Evolutionary conservation across 345 rosid genomes (phyloP).

Genomic region (Salix purpurea): DNA sequence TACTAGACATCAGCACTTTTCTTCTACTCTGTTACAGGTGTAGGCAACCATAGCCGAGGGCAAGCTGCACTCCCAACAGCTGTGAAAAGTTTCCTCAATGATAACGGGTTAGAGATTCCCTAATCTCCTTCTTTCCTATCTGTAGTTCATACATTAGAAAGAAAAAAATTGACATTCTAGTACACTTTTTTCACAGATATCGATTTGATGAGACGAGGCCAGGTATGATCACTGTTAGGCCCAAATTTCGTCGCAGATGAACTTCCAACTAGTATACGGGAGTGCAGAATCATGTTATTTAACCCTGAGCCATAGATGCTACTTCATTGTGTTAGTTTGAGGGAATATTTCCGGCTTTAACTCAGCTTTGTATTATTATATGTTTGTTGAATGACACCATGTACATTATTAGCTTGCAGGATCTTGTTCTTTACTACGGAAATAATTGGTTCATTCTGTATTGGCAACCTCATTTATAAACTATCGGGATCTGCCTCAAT

Average conservation of each 20-base stretch:
- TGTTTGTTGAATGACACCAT: no score
- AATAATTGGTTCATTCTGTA: no score
- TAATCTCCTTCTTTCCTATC: not conserved
- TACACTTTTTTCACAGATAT: constrained; percentile 43
- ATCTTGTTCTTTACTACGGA: no score
- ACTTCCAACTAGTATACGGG: not conserved
- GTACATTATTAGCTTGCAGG: no score
- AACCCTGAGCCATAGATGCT: not conserved
- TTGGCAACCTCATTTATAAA: no score
- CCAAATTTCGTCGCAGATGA: constrained; percentile 48
- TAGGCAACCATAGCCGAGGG: constrained; percentile 87
- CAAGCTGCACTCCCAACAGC: constrained; percentile 80
- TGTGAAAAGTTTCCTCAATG: constrained; percentile 65
- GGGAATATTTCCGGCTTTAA: not conserved
- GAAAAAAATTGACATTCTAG: not conserved
- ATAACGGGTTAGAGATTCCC: constrained; percentile 44
- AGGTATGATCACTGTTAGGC: constrained; percentile 62
- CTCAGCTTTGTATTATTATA: no score
- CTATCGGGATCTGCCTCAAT: no score
- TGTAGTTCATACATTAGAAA: not conserved
- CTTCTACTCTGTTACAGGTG: constrained; percentile 41
- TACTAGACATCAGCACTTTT: not conserved
- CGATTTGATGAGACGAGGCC: constrained; percentile 72
- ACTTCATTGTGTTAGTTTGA: not conserved
- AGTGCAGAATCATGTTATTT: not conserved